Evolutionary conservation across 2,329 filamentous ascomycete species (phyloP).

Genomic region (Xylaria sp.): DNA sequence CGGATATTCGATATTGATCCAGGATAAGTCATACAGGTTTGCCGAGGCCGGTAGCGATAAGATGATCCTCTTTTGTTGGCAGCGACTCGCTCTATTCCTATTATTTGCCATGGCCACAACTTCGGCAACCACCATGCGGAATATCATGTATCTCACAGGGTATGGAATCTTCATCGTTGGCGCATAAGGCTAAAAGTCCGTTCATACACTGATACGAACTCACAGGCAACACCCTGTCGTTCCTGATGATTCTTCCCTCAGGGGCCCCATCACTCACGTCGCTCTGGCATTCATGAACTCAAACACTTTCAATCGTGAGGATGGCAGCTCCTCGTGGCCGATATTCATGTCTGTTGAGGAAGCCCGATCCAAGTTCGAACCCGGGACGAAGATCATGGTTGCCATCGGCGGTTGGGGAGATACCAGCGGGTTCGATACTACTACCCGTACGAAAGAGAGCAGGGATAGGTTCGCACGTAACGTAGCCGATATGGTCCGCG

Average conservation of each 20-base stretch:
- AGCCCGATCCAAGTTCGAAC: slow-evolving; percentile 62
- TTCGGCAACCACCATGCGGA: slow-evolving; percentile 41
- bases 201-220: slow-evolving; percentile 1
- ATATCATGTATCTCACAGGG: slow-evolving; percentile 51
- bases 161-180: slow-evolving; percentile 18
- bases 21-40: neutral
- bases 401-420: slow-evolving; percentile 75
- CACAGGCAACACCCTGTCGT: slow-evolving; percentile 47
- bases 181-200: neutral
- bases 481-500: slow-evolving; percentile 62
- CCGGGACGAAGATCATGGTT: slow-evolving; percentile 68
- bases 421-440: slow-evolving; percentile 63
- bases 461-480: slow-evolving; percentile 67
- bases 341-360: slow-evolving; percentile 61
- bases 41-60: neutral
- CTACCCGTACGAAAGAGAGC: slow-evolving; percentile 57
- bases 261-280: slow-evolving; percentile 62
- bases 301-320: slow-evolving; percentile 58
- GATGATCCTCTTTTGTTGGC: slow-evolving; percentile 27
- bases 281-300: slow-evolving; percentile 65
- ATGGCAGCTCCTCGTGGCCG: slow-evolving; percentile 57
- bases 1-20: neutral
- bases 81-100: slow-evolving; percentile 26
- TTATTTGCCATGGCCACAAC: slow-evolving; percentile 33
- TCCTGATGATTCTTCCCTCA: slow-evolving; percentile 47